Evolutionary conservation across 768 basidiomycete genomes (phyloP).

Genomic region (Holtermanniella nyarrowii): DNA sequence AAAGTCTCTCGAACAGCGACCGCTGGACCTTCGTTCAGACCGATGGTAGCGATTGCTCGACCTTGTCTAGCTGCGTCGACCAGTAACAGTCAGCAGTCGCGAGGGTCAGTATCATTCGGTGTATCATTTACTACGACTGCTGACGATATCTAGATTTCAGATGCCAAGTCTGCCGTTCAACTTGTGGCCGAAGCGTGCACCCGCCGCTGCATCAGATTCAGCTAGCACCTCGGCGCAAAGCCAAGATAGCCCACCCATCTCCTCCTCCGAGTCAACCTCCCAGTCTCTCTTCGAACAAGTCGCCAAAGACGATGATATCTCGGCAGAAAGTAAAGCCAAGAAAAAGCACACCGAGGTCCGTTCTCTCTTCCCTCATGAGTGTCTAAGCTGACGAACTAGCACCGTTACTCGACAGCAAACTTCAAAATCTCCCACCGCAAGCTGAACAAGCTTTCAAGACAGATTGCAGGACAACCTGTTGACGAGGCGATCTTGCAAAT

Average conservation of each 20-base stretch:
- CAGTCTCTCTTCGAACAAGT: constrained; percentile 7
- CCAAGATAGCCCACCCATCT: too few relatives aligned
- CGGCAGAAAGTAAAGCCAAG: background rate
- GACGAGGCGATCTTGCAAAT: constrained; percentile 94
- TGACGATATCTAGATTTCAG: background rate
- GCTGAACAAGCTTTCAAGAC: constrained; percentile 70
- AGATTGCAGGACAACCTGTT: constrained; percentile 82
- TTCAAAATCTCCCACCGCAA: constrained; percentile 88
- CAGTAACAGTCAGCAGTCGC: background rate
- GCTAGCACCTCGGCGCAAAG: too few relatives aligned
- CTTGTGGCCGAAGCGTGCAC: background rate
- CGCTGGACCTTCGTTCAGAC: background rate
- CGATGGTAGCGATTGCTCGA: background rate
- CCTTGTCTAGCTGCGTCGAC: background rate
- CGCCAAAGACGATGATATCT: background rate
- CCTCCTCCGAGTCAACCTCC: too few relatives aligned
- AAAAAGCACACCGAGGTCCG: constrained; percentile 2
- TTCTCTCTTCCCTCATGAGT: background rate
- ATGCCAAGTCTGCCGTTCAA: background rate
- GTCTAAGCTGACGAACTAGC: constrained; percentile 45
- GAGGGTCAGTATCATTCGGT: background rate
- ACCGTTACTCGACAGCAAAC: constrained; percentile 82
- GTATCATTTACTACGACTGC: background rate
- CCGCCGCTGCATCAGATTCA: too few relatives aligned
- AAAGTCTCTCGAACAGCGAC: background rate